These are phyloP conservation scores for Skeletonema menzelii DNA, from an alignment of 108 stramenopile species.

Conservation along the genomic window DNA sequence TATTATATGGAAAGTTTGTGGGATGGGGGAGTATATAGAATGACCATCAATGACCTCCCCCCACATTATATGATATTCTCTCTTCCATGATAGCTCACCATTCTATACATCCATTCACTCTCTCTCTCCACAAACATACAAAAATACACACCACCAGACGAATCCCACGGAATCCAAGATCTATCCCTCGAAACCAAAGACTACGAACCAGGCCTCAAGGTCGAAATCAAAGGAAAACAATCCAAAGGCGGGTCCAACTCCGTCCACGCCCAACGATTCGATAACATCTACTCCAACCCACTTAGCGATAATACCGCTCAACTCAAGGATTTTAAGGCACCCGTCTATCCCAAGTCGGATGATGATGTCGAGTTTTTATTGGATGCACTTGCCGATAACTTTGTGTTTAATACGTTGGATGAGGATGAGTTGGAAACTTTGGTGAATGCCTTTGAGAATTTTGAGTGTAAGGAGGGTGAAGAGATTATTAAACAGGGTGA, in stretches of 20 bases:
- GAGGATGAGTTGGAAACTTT: conserved; percentile 53
- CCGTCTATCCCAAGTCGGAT: conserved; percentile 52
- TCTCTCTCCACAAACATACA: not conserved
- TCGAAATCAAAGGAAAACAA: conserved; percentile 16
- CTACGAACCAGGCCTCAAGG: conserved; percentile 19
- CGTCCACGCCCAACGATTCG: conserved; percentile 35
- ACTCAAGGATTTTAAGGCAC: conserved; percentile 38
- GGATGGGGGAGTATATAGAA: too few relatives aligned
- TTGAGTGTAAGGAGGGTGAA: conserved; percentile 35
- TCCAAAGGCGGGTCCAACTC: conserved; percentile 11
- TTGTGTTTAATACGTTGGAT: conserved; percentile 65
- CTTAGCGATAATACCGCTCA: not conserved
- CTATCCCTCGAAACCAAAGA: conserved; percentile 26
- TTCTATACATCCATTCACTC: too few relatives aligned
- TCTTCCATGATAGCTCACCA: too few relatives aligned
- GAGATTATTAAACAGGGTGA: conserved; percentile 65
- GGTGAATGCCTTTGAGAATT: conserved; percentile 67
- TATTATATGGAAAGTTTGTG: not conserved
- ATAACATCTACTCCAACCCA: conserved; percentile 40
- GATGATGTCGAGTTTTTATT: conserved; percentile 59
- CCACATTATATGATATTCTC: too few relatives aligned
- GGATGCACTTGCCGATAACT: conserved; percentile 55
- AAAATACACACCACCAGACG: not conserved
- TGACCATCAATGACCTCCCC: too few relatives aligned
- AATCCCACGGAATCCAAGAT: conserved; percentile 19